Evolutionary conservation across 2,329 filamentous ascomycete species (phyloP), one percentile per base, ranked within the genome.

Genomic region (Drechslerella dactyloides): DNA sequence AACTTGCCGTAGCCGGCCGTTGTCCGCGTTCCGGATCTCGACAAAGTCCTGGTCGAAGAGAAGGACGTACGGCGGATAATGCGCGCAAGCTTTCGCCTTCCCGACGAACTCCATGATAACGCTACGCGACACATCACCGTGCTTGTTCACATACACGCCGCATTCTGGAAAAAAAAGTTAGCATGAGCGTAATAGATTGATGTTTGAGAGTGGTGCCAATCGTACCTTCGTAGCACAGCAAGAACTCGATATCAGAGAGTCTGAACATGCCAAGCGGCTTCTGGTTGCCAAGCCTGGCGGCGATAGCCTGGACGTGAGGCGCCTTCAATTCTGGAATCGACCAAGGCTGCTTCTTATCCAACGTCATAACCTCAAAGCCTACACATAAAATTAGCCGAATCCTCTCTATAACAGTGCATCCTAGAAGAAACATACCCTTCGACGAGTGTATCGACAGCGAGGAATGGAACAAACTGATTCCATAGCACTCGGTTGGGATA

Each of bases 81-180:
- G 88, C 73, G 92, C 94, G 1, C 93, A 93, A 11, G 87, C 87
- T 73, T 89, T 88, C 1, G 94, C 94, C 77, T 89, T 93, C 75
- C 94, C 94, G n/a, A 96, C 94, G 79, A 97, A 99, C 78, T 97
- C 92, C 92, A 99, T 96, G 77, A 97, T 93, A 68, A 97, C 91
- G 27, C 89, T 91, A 51, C 96, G 89, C 42, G 88, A 93, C 27
- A 99, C 91, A 73, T 99, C 94, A 75, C 94, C 94, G 80, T 97
- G 92, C 81, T 97, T 97, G 82, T 99, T 96, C 78, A 97, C 90
- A 78, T 97, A 99, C 7, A 99, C 93, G 17, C 93, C 94, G 76
- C 93, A 97, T 80, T 97, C 92, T 75, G 51, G 17, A 27, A 10
- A 4, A 37, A 35, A 13, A 42, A 3, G n/a, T 42, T 42, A 42